Base-by-base conservation (phyloP, 192 early-diverging fungal species). In the Umbelopsis ramanniana region DNA sequence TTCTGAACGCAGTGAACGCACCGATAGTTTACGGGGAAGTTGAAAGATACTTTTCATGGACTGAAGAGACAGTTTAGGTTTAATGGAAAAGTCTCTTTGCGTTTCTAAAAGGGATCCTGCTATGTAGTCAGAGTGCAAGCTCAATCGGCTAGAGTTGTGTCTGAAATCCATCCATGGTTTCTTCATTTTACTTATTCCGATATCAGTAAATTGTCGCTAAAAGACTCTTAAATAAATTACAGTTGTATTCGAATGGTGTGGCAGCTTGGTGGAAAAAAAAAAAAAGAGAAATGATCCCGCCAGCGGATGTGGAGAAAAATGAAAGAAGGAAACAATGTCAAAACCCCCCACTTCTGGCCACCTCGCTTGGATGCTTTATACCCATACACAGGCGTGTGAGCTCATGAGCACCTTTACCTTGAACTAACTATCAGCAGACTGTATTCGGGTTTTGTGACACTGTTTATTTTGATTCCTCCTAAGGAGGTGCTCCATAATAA, bases 381-480 rank as follows among this genome's bases (percentile, higher is more conserved):
- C 29, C 38, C 6, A 43, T 6, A 12, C 6, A 43, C 8, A 43
- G 6, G 6, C 6, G 3, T 11, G 40, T 43, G 40, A 11, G 40
- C 40, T 43, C 40, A 43, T 12, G 11, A 43, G 40, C 40, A 43
- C 1, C 40, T 43, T 43, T 12, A 43, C 40, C 0, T 43, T 43
- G 40, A 43, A 6, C 8, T 43, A 43, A 43, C 40, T 43, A 43
- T 43, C 40, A 43, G 40, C 40, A 43, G 40, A 5, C 6, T 43
- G 29, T 43, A 12, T 4, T 12, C 40, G 8, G 6, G 29, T 29
- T n/a, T 43, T 4, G 48, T 50, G 19, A 17, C n/a, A 50, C 14
- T 50, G 6, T 50, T 50, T 50, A 50, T 50, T 50, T 50, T 50
- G 48, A 50, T 50, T 21, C 48, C 19, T 50, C 48, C 48, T 50